Percentiles rank a stretch among this genome's conserved stretches.
Conservation (phyloP, 176 grass and related monocot genomes). For the Rhynchospora tenuis region DNA sequence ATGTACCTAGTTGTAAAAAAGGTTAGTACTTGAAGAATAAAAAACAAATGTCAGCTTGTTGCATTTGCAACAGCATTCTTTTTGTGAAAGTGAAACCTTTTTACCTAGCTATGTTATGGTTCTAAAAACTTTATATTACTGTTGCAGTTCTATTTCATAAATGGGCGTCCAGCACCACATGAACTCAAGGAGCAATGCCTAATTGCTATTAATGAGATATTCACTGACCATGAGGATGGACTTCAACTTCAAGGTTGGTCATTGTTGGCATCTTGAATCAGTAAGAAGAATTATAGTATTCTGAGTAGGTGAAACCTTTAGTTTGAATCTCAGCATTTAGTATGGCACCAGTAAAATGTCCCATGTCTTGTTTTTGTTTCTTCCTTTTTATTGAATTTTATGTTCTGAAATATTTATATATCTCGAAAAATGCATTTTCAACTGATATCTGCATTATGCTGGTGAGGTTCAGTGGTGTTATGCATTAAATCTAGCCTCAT, state of each 20-base stretch:
- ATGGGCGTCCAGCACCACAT: slow-evolving; percentile 49
- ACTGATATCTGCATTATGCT: background rate
- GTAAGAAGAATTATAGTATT: background rate
- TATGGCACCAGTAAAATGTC: background rate
- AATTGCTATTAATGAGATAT: slow-evolving; percentile 56
- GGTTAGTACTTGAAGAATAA: background rate
- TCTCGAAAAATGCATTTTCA: background rate
- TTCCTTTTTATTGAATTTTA: background rate
- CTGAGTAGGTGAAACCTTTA: background rate
- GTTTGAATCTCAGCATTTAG: background rate
- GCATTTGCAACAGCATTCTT: background rate
- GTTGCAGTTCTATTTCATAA: slow-evolving; percentile 78
- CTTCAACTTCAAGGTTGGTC: slow-evolving; percentile 57
- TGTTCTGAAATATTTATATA: background rate
- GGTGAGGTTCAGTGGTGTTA: background rate
- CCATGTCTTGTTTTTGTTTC: background rate
- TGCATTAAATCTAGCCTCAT: slow-evolving; percentile 1
- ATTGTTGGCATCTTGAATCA: background rate
- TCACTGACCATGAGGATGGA: slow-evolving; percentile 49
- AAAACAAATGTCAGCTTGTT: background rate
- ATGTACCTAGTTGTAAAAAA: slow-evolving; percentile 6
- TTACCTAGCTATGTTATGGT: background rate
- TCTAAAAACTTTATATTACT: background rate
- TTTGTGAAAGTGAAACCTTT: slow-evolving; percentile 2
- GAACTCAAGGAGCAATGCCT: slow-evolving; percentile 60